Evolutionary conservation across 441 rosid species (phyloP).

Genomic region (Pelargonium cotyledonis): DNA sequence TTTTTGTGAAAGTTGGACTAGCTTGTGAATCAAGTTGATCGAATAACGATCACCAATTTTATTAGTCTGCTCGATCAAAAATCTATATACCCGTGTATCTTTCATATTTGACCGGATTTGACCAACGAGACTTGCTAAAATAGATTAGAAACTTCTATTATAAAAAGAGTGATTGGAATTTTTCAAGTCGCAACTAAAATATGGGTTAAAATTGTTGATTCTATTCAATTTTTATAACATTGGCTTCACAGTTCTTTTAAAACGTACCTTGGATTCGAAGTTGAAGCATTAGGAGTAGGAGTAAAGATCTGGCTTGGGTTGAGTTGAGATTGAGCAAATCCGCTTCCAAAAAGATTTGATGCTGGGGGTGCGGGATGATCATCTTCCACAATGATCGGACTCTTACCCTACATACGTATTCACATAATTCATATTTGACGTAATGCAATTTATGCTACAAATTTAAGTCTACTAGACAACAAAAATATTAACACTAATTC

Average conservation of each 20-base stretch:
- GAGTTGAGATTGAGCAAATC: neutral
- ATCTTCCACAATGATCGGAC: neutral
- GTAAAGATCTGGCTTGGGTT: neutral
- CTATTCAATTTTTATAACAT: no score
- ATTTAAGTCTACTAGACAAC: neutral
- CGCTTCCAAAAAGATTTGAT: constrained; percentile 2
- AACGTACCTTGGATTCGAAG: neutral
- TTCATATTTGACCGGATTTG: no score
- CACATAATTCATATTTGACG: neutral
- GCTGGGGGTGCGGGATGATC: neutral
- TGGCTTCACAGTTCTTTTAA: neutral
- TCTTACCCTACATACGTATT: neutral
- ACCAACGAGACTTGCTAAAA: no score
- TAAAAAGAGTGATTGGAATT: no score
- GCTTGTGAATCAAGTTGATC: no score
- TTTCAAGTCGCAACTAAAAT: no score
- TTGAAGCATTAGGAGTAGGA: neutral
- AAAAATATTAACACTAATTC: neutral
- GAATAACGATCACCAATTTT: no score
- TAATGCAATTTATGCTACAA: neutral
- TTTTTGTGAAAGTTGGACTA: no score
- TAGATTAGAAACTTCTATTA: no score
- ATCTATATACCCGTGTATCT: no score
- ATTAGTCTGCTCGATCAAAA: no score
- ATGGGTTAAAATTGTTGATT: no score